Evolutionary conservation across 345 rosid genomes (phyloP), one percentile per base, ranked within the genome.

Genomic region (Citrus cavaleriei): DNA sequence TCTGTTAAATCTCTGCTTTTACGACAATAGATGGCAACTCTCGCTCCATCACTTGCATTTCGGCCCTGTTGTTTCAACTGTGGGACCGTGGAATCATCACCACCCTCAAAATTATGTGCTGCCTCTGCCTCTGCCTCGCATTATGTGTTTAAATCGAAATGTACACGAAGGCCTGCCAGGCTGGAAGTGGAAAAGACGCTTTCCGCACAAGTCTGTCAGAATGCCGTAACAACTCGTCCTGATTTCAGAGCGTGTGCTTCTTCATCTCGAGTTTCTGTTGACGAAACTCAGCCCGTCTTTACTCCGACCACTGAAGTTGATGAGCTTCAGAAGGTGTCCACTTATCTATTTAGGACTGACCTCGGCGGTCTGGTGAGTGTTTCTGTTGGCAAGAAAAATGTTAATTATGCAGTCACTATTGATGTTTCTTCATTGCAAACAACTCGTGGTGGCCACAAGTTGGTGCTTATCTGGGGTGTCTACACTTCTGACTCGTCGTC

Each of bases 321-420:
- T 72, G 82, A 85, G 30, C 78, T 19, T 27, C 79, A 82, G 79
- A 89, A 82, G 85, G 87, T 76, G 27, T 87, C 86, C 21, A 79
- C 90, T 46, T 94, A 83, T 85, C 85, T 77, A 4, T 96, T 93
- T 79, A 87, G 97, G 86, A 89, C 93, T 25, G 91, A 92, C 84
- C 57, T 78, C 79, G 97, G 97, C 46, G 94, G 89, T 68, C 90
- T 77, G 74, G 90, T 96, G 58, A 88, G 91, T 80, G 92, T 92
- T 76, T 84, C 79, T 75, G 87, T 92, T 74, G 78, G 85, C 54
- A 89, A 85, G 89, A 86, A 76, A 81, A 87, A 82, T 76, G 84
- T n/a, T 57, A 90, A 85, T 62, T 90, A 88, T 79, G 85, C 74
- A 1, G 92, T 93, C 24, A 75, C 57, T 78, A 77, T 94, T 63